phyloP scores from a whole-genome alignment of 23 red algal species.

The Gracilaria vermiculophylla region DNA sequence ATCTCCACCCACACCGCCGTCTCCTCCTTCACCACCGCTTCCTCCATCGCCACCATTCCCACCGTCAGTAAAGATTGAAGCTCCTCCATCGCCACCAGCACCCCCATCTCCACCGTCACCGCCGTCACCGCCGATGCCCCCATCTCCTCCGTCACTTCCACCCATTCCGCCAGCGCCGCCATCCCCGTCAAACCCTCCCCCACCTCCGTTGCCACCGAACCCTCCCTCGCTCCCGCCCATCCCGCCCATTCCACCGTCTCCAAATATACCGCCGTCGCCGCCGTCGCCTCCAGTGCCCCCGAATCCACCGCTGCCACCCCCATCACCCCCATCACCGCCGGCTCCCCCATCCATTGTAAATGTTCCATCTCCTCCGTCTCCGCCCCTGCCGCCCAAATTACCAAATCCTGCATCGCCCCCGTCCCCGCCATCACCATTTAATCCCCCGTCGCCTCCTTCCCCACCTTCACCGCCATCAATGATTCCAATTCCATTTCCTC shows the following conservation, averaged over 20 bases:
- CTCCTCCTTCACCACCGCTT: not conserved
- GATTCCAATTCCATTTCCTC: constrained; percentile 2
- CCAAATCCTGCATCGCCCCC: not conserved
- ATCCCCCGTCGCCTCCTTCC: not conserved
- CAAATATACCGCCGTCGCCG: not conserved
- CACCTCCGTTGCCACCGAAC: not conserved
- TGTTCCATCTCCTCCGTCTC: not conserved
- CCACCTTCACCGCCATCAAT: not conserved
- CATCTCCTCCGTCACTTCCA: not conserved
- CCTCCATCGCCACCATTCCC: not conserved
- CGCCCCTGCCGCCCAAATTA: not conserved
- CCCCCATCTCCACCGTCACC: not conserved
- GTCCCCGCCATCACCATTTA: constrained; percentile 15
- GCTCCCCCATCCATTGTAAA: not conserved
- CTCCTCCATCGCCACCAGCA: not conserved
- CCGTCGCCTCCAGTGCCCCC: not conserved
- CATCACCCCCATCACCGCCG: not conserved
- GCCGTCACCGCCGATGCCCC: not conserved
- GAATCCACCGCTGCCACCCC: not conserved
- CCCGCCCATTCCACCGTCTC: not conserved
- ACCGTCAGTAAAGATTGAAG: not conserved
- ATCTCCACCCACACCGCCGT: not conserved
- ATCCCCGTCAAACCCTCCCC: not conserved
- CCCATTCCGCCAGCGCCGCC: constrained; percentile 2
- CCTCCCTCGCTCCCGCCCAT: not conserved